Percentiles rank a stretch among this genome's conserved stretches.
These are phyloP conservation scores for Cyathus striatus DNA, from an alignment of 768 basidiomycete species.

Conservation along the genomic window DNA sequence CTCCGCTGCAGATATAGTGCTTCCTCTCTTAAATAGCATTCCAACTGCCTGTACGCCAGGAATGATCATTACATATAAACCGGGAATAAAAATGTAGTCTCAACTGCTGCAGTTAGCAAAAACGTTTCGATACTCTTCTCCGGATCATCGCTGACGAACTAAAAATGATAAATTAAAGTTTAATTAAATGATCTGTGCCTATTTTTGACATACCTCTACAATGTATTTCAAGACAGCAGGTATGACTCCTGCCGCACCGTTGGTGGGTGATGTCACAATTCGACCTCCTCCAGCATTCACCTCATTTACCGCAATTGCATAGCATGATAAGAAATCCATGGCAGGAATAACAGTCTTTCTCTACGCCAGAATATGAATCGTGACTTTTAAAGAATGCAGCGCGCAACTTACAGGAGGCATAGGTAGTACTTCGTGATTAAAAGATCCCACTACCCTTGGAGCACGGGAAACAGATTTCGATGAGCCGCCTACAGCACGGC, in stretches of 20 bases:
- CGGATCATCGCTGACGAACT: slow-evolving; percentile 89
- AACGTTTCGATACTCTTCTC: slow-evolving; percentile 88
- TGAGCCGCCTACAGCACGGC: background rate
- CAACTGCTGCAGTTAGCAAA: slow-evolving; percentile 79
- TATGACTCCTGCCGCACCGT: slow-evolving; percentile 92
- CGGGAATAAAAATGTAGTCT: slow-evolving; percentile 3
- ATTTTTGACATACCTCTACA: slow-evolving; percentile 50
- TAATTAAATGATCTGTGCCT: slow-evolving; percentile 2
- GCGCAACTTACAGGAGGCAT: slow-evolving; percentile 67
- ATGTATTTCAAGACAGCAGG: slow-evolving; percentile 91
- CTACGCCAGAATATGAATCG: slow-evolving; percentile 27
- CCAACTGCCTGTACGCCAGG: slow-evolving; percentile 61
- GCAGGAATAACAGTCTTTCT: slow-evolving; percentile 86
- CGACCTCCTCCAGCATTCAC: slow-evolving; percentile 91
- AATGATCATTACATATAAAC: slow-evolving; percentile 3
- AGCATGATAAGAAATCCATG: slow-evolving; percentile 89
- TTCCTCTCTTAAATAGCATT: slow-evolving; percentile 97
- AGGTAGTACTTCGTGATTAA: slow-evolving; percentile 75
- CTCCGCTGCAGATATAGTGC: slow-evolving; percentile 94
- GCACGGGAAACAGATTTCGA: slow-evolving; percentile 16
- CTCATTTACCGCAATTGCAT: slow-evolving; percentile 94
- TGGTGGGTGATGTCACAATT: slow-evolving; percentile 93
- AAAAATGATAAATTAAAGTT: slow-evolving; percentile 7
- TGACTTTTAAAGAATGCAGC: background rate
- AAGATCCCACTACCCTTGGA: slow-evolving; percentile 60